phyloP scores from a whole-genome alignment of 31 red algal species.

The Endocladia muricata region DNA sequence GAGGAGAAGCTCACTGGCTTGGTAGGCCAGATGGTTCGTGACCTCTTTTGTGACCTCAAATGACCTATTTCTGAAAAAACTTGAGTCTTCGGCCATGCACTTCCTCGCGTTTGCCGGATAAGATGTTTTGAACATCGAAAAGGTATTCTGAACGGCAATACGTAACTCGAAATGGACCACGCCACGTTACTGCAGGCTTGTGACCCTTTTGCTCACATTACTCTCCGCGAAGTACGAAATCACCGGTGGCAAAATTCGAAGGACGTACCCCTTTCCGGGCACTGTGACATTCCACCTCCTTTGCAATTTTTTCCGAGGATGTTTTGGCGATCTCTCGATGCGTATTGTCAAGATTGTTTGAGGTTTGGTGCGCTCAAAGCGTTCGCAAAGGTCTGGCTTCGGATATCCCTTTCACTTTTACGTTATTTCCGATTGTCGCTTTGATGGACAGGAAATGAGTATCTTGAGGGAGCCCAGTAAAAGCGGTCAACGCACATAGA shows the following conservation, averaged over 20 bases:
- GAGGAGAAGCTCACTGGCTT: slow-evolving; percentile 1
- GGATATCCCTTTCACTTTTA: neutral
- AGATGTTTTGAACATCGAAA: neutral
- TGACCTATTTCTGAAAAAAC: slow-evolving; percentile 23
- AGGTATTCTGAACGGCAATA: neutral
- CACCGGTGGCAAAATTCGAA: neutral
- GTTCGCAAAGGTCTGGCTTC: neutral
- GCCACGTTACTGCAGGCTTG: slow-evolving; percentile 1
- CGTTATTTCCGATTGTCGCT: too few relatives aligned
- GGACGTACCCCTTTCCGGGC: neutral
- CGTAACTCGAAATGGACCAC: neutral
- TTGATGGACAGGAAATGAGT: too few relatives aligned
- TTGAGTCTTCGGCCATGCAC: slow-evolving; percentile 3
- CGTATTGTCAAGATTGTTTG: neutral
- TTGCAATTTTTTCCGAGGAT: neutral
- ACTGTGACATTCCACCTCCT: neutral
- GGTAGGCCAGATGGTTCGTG: slow-evolving; percentile 20
- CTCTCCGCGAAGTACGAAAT: slow-evolving; percentile 13
- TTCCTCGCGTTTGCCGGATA: neutral
- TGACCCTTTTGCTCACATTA: neutral
- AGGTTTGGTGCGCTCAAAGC: neutral
- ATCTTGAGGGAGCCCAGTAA: slow-evolving; percentile 18
- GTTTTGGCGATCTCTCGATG: neutral
- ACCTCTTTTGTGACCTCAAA: slow-evolving; percentile 24
- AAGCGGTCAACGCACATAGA: slow-evolving; percentile 15